These are phyloP conservation scores for Smallanthus sonchifolius DNA, from an alignment of 129 eudicot genomes.

Conservation along the genomic window DNA sequence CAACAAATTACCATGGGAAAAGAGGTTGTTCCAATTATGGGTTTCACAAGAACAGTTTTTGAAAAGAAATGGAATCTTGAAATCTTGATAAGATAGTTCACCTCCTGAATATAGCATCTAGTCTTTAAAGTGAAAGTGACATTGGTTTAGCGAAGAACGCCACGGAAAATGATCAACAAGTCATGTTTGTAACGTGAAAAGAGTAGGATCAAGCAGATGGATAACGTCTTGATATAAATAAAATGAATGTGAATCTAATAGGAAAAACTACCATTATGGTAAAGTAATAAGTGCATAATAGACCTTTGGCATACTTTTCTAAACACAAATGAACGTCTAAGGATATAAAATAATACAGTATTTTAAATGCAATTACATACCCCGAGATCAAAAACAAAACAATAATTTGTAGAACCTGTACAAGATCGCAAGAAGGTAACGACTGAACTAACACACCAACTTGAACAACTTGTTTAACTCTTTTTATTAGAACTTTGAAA, in stretches of 20 bases:
- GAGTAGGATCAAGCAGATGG: slow-evolving; percentile 19
- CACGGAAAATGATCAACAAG: slow-evolving; percentile 20
- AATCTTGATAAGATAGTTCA: slow-evolving; percentile 25
- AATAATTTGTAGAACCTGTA: too few species aligned
- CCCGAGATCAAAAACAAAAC: neutral
- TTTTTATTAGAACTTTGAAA: too few species aligned
- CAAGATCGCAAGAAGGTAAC: too few species aligned
- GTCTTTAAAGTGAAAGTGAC: slow-evolving; percentile 28
- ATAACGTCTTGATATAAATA: slow-evolving; percentile 13
- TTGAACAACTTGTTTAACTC: too few species aligned
- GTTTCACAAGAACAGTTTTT: slow-evolving; percentile 26
- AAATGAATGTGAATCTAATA: neutral
- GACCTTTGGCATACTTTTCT: neutral
- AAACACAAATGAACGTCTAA: neutral
- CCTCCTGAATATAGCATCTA: slow-evolving; percentile 4
- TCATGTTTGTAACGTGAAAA: slow-evolving; percentile 9
- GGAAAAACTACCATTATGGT: neutral
- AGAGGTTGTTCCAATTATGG: slow-evolving; percentile 27
- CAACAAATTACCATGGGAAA: slow-evolving; percentile 21
- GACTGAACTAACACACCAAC: too few species aligned
- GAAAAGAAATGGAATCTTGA: neutral
- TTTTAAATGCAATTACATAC: neutral
- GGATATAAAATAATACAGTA: neutral
- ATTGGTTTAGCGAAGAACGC: slow-evolving; percentile 22
- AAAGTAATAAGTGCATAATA: neutral